phyloP scores from a whole-genome alignment of 2,329 filamentous ascomycete genomes.

The Metarhizium brunneum region DNA sequence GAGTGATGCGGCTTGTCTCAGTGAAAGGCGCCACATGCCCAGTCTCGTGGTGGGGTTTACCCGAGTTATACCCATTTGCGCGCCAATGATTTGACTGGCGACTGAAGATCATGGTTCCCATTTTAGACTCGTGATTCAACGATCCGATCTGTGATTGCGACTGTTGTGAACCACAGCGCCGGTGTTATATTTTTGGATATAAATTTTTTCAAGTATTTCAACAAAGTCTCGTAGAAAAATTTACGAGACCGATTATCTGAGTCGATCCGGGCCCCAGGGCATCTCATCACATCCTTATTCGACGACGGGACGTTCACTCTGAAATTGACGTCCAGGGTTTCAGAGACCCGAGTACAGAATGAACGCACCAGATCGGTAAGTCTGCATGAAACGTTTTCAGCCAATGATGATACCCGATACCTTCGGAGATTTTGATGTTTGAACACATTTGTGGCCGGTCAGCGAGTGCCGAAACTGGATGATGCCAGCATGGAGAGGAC shows the following conservation, averaged over 20 bases:
- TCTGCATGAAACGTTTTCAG: conserved; percentile 4
- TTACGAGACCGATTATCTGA: background rate
- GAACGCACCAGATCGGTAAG: conserved; percentile 50
- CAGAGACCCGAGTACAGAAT: conserved; percentile 23
- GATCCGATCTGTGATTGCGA: background rate
- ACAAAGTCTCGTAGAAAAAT: background rate
- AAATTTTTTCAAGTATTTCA: background rate
- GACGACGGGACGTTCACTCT: background rate
- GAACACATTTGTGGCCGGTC: background rate
- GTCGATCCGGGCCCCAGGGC: background rate
- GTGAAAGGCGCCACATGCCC: background rate
- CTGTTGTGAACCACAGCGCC: background rate
- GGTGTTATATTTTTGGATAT: conserved; percentile 3
- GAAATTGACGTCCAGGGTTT: background rate
- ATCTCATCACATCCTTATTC: background rate
- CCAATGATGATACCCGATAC: background rate
- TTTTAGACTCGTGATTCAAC: background rate
- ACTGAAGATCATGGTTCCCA: background rate
- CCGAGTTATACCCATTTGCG: conserved; percentile 20
- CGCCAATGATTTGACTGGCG: conserved; percentile 1
- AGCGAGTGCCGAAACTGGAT: background rate
- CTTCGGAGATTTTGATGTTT: background rate
- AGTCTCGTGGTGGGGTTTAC: conserved; percentile 10
- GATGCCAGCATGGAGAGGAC: background rate
- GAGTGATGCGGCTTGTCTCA: background rate